Evolutionary conservation across 345 rosid species (phyloP).

Genomic region (Eucalyptus microcorys): DNA sequence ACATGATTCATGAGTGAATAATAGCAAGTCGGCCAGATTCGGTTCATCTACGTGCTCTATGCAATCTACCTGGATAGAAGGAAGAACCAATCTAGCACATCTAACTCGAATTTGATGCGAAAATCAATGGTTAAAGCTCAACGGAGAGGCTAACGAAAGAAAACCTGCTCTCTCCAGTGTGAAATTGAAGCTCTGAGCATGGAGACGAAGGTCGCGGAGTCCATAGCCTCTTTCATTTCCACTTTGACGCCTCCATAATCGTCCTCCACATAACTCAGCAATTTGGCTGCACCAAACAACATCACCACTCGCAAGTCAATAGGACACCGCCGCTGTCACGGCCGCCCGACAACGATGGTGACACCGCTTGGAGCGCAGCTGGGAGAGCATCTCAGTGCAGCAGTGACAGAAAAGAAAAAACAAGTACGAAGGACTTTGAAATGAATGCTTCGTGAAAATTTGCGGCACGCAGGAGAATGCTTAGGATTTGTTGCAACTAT

Average conservation of each 20-base stretch:
- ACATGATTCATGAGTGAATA: not conserved
- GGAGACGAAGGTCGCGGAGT: conserved; percentile 31
- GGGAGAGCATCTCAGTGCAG: not conserved
- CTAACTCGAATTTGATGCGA: not conserved
- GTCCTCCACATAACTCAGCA: conserved; percentile 38
- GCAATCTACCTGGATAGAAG: not conserved
- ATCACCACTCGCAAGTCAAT: not conserved
- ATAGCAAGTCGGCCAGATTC: not conserved
- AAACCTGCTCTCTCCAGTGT: conserved; percentile 66
- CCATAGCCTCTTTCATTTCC: conserved; percentile 48
- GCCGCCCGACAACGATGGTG: not conserved
- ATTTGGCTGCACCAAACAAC: not conserved
- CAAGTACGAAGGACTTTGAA: not conserved
- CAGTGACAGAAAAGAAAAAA: not conserved
- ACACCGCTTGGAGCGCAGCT: not conserved
- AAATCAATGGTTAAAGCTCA: not conserved
- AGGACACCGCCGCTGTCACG: not conserved
- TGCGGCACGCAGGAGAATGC: not conserved
- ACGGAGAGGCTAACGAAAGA: not conserved
- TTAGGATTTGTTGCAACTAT: not conserved
- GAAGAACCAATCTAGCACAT: not conserved
- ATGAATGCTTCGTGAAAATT: not conserved
- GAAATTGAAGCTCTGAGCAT: conserved; percentile 47
- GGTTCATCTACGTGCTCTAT: not conserved
- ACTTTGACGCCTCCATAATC: conserved; percentile 65